Evolutionary conservation across 2,329 filamentous ascomycete genomes (phyloP).

Genomic region (Nectriaceae sp.): DNA sequence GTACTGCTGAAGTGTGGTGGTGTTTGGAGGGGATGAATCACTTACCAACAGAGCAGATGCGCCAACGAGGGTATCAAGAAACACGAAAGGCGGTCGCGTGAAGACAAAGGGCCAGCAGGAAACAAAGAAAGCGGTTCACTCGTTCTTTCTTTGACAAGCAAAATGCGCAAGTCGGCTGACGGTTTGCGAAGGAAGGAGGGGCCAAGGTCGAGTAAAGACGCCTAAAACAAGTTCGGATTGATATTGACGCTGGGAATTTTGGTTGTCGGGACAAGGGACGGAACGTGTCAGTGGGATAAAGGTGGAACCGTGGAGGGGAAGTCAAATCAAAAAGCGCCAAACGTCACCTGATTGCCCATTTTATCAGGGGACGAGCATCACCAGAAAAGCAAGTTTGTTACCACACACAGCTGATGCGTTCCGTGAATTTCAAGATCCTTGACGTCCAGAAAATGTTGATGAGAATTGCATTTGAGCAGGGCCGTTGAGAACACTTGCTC

Average conservation of each 20-base stretch:
- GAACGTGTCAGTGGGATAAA: slow-evolving; percentile 12
- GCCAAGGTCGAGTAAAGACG: not conserved
- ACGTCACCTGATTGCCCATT: slow-evolving; percentile 30
- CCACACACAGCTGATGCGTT: too few relatives aligned
- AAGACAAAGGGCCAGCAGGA: slow-evolving; percentile 15
- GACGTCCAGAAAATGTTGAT: too few relatives aligned
- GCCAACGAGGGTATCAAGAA: slow-evolving; percentile 18
- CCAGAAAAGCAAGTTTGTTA: too few relatives aligned
- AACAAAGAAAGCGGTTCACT: slow-evolving; percentile 27
- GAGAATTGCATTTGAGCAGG: too few relatives aligned
- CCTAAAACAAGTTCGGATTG: not conserved
- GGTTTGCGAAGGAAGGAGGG: slow-evolving; percentile 16
- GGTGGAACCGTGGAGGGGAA: slow-evolving; percentile 23
- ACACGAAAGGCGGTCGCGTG: slow-evolving; percentile 21
- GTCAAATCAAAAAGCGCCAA: slow-evolving; percentile 30
- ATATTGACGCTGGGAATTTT: slow-evolving; percentile 3
- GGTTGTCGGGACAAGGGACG: slow-evolving; percentile 23
- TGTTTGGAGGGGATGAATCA: slow-evolving; percentile 6
- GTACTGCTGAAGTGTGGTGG: not conserved
- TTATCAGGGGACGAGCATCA: not conserved
- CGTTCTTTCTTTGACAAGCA: slow-evolving; percentile 26
- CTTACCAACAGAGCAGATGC: slow-evolving; percentile 18
- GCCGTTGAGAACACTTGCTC: too few relatives aligned
- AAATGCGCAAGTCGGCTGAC: slow-evolving; percentile 19
- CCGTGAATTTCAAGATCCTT: too few relatives aligned